A percentile compares a stretch with the other conserved stretches of the same genome.
Conservation (phyloP, 768 basidiomycete genomes). For the Terana coerulea region DNA sequence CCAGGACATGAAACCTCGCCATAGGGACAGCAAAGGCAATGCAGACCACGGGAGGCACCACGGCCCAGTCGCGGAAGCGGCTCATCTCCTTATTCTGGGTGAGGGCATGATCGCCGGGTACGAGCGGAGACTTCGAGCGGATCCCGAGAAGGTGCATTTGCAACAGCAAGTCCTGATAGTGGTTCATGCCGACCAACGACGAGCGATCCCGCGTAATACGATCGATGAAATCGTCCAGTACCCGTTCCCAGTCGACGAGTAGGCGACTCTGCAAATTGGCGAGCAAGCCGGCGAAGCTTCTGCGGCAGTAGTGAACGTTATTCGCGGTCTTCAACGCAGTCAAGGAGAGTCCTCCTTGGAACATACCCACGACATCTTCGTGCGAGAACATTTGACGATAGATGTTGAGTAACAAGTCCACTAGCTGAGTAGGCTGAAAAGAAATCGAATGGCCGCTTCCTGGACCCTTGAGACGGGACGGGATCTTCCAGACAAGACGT, state of each 20-base stretch:
- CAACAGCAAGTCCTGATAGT: slow-evolving; percentile 45
- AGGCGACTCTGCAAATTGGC: slow-evolving; percentile 30
- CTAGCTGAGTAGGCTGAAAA: slow-evolving; percentile 34
- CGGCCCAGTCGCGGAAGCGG: slow-evolving; percentile 19
- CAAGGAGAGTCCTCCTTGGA: neutral
- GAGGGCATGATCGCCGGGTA: slow-evolving; percentile 5
- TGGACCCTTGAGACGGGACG: slow-evolving; percentile 1
- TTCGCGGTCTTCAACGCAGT: neutral
- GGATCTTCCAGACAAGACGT: slow-evolving; percentile 36
- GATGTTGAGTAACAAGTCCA: slow-evolving; percentile 35
- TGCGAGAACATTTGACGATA: slow-evolving; percentile 43
- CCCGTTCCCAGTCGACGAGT: slow-evolving; percentile 39
- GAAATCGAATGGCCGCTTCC: slow-evolving; percentile 8
- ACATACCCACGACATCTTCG: slow-evolving; percentile 28
- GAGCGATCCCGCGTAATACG: slow-evolving; percentile 24
- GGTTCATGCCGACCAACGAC: slow-evolving; percentile 26
- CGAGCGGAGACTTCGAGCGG: slow-evolving; percentile 24
- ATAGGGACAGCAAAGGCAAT: slow-evolving; percentile 36
- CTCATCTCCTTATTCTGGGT: slow-evolving; percentile 2
- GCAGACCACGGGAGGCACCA: slow-evolving; percentile 35
- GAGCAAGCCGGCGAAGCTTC: slow-evolving; percentile 45
- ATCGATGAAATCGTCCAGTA: slow-evolving; percentile 33
- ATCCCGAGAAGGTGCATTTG: slow-evolving; percentile 41
- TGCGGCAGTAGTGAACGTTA: slow-evolving; percentile 44
- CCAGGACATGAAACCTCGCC: slow-evolving; percentile 25